These are phyloP conservation scores for Curvularia hawaiiensis DNA, from an alignment of 2,329 filamentous ascomycete species.

Conservation along the genomic window DNA sequence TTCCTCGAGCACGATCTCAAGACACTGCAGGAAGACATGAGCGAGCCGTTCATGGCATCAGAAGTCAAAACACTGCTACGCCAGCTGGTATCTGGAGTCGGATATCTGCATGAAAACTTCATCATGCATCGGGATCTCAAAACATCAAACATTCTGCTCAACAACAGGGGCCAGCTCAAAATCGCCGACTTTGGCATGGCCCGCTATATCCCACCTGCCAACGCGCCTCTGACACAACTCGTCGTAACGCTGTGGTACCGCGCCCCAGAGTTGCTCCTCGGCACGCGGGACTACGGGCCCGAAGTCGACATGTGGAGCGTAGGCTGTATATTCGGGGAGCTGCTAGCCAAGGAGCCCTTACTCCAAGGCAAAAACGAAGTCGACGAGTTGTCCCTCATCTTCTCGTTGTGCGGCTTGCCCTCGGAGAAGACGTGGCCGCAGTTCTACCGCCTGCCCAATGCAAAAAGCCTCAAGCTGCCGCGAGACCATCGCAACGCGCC, in stretches of 20 bases:
- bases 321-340: constrained; percentile 93
- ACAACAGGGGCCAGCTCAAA: constrained; percentile 92
- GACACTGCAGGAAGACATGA: constrained; percentile 90
- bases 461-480: constrained; percentile 73
- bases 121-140: constrained; percentile 66
- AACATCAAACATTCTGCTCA: constrained; percentile 72
- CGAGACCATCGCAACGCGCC: constrained; percentile 40
- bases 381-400: constrained; percentile 80
- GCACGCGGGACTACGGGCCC: constrained; percentile 73
- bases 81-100: constrained; percentile 79
- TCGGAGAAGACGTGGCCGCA: constrained; percentile 82
- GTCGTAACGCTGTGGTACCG: constrained; percentile 99
- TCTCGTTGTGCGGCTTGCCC: constrained; percentile 86
- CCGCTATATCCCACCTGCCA: constrained; percentile 71
- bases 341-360: constrained; percentile 80
- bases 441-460: constrained; percentile 87
- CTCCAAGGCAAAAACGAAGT: constrained; percentile 92
- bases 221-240: constrained; percentile 83
- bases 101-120: constrained; percentile 86
- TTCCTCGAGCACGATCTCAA: constrained; percentile 98
- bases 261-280: constrained; percentile 86
- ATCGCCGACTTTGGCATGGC: constrained; percentile 99
- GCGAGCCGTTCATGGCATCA: constrained; percentile 87
- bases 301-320: constrained; percentile 95
- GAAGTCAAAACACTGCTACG: constrained; percentile 89